Evolutionary conservation across 2,329 filamentous ascomycete species (phyloP), one percentile per base, ranked within the genome.

Genomic region (Colletotrichum gigasporum): DNA sequence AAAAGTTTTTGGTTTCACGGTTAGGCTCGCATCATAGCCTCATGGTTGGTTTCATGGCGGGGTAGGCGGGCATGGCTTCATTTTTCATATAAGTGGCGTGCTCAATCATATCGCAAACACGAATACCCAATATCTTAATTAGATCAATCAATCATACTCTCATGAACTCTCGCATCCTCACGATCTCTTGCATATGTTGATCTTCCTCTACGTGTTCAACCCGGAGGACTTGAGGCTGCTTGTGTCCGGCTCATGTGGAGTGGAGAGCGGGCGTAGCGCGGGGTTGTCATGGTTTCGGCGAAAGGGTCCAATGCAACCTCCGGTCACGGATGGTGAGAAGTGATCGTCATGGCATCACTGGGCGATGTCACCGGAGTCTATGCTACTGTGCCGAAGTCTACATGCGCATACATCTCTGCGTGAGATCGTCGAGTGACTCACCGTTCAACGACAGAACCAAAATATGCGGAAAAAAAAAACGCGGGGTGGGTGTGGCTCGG

Each of bases 371-470:
- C 53, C 26, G 53, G 53, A 26, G 30, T 6, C 11, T 28, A 16
- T 18, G 32, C 41, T 24, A 18, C n/a, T 30, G 14, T 47, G 41
- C 41, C 53, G 53, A 30, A 18, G n/a, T n/a, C 12, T 22, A 28
- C 41, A 28, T 37, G 2, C 24, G 28, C n/a, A n/a, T n/a, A 18
- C 32, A 51, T 24, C 18, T 7, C 18, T 37, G 32, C 47, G 24
- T 39, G 35, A 30, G 30, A 47, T 47, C 30, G n/a, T 26, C 41
- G 50, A 37, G 37, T 56, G 53, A 47, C 14, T 56, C 53, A 47
- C 30, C 32, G 41, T 32, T 10, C 53, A 37, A 14, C 42, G 11
- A 8, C 14, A n/a, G n/a, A 5, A 22, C 39, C 2, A 30, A 10
- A 32, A 16, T 8, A 2, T 5, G 35, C 16, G 16, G 16, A 37